Evolutionary conservation across 139 green algal genomes (phyloP).

Genomic region (Tetradesmus lagerheimii): DNA sequence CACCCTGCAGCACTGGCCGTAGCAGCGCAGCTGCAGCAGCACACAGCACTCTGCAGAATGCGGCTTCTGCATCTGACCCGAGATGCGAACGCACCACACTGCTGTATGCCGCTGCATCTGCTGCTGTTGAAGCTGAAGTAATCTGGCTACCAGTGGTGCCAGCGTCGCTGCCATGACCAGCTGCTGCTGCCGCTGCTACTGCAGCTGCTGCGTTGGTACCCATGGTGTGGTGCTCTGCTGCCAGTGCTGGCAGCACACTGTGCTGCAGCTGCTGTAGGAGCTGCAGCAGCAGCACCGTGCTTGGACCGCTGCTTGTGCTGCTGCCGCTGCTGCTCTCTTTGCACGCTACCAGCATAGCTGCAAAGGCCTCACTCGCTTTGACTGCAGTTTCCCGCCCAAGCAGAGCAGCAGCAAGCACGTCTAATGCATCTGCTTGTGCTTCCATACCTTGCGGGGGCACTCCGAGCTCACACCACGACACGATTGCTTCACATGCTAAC

Average conservation of each 20-base stretch:
- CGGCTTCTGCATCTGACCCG: background rate
- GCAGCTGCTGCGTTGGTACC: background rate
- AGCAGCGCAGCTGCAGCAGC: constrained; percentile 52
- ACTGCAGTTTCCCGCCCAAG: background rate
- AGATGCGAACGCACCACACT: background rate
- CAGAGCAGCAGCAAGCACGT: constrained; percentile 38
- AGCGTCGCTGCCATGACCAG: background rate
- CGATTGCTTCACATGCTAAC: constrained; percentile 46
- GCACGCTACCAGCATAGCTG: constrained; percentile 45
- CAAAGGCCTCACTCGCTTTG: constrained; percentile 50
- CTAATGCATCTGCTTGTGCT: background rate
- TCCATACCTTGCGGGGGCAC: background rate
- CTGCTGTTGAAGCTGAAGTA: background rate
- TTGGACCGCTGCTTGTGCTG: background rate
- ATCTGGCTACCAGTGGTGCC: background rate
- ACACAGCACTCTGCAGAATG: constrained; percentile 53
- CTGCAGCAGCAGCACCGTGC: constrained; percentile 10
- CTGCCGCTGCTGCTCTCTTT: constrained; percentile 33
- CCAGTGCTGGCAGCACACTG: constrained; percentile 4
- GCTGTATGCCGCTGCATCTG: background rate
- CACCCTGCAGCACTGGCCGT: constrained; percentile 42
- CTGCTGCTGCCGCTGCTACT: background rate
- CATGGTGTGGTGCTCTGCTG: constrained; percentile 20
- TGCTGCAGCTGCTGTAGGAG: constrained; percentile 25
- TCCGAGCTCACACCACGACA: constrained; percentile 49